Percentiles rank a stretch among this genome's conserved stretches.
These are phyloP conservation scores for Termitomyces sp. DNA, from an alignment of 768 basidiomycete genomes.

Conservation along the genomic window DNA sequence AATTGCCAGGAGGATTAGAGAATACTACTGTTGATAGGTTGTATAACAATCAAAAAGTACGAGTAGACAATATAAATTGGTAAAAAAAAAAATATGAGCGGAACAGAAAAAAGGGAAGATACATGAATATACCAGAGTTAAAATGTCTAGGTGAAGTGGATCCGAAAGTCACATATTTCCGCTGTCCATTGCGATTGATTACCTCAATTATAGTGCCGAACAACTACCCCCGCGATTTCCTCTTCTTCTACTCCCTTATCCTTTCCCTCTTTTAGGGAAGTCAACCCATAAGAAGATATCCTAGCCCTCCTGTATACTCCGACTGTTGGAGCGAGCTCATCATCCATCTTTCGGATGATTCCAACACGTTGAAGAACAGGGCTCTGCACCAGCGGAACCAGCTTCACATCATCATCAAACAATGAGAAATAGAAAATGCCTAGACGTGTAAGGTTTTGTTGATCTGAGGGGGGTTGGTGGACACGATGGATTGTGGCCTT, in stretches of 20 bases:
- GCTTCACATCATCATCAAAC: slow-evolving; percentile 35
- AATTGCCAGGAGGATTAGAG: too few relatives aligned
- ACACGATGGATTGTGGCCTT: slow-evolving; percentile 42
- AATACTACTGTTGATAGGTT: too few relatives aligned
- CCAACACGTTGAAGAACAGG: slow-evolving; percentile 34
- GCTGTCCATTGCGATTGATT: neutral
- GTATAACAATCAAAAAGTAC: too few relatives aligned
- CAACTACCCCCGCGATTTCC: slow-evolving; percentile 34
- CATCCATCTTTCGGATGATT: slow-evolving; percentile 23
- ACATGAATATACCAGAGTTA: too few relatives aligned
- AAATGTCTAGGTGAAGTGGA: too few relatives aligned
- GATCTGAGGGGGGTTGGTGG: slow-evolving; percentile 41
- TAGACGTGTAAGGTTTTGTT: slow-evolving; percentile 33
- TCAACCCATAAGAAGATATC: slow-evolving; percentile 33
- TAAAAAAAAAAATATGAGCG: too few relatives aligned
- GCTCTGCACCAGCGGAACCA: slow-evolving; percentile 32
- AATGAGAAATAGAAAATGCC: slow-evolving; percentile 43
- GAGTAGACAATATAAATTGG: too few relatives aligned
- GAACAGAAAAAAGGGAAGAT: too few relatives aligned
- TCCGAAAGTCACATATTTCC: neutral
- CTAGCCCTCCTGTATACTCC: slow-evolving; percentile 32
- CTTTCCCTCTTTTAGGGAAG: slow-evolving; percentile 18
- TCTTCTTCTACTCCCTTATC: slow-evolving; percentile 39
- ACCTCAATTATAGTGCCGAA: slow-evolving; percentile 33
- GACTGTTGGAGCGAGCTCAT: slow-evolving; percentile 33